Evolutionary conservation across 2,329 filamentous ascomycete genomes (phyloP), one percentile per base, ranked within the genome.

Genomic region (Balansia obtecta): DNA sequence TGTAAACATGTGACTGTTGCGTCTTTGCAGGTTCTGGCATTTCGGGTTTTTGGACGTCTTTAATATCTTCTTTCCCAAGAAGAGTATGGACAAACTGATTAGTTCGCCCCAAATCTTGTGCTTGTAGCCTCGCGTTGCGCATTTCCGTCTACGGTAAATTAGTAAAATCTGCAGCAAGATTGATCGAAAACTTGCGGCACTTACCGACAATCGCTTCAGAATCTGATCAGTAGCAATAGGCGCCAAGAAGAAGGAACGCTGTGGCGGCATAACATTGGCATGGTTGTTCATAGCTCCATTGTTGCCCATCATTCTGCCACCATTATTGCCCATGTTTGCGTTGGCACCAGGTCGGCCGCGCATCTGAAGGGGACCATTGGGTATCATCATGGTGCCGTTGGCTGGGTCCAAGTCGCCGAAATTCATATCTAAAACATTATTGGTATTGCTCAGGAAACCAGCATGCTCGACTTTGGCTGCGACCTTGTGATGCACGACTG

Each of bases 401-500:
- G 86, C 80, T 4, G 88, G 86, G 62, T 96, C 89, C 32, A 97
- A 74, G 60, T 97, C 91, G 45, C 88, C 88, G 70, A 95, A 95
- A 61, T 85, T 95, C 71, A 96, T 82, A 62, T 95, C 89, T 58
- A 94, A 68, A 45, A 90, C 79, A 61, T 86, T 94, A 58, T 79
- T 86, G 9, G 82, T 79, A 11, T 83, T 78, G 43, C 78, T 83
- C 55, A 90, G 79, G 56, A 91, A 85, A 7, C 93, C 93, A 39
- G 93, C 89, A 69, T 96, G 88, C 65, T 98, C 93, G 50, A 98
- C 89, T 64, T 94, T 94, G 50, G 93, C 90, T 18, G 91, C 90
- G 45, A 98, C 93, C 64, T 98, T 98, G 71, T 97, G 93, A 63
- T 98, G 93, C 13, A 98, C 90, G 30, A 98, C 89, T 0, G 90